These are phyloP conservation scores for Coemansia aciculifera DNA, from an alignment of 192 early-diverging fungal genomes.

Conservation along the genomic window DNA sequence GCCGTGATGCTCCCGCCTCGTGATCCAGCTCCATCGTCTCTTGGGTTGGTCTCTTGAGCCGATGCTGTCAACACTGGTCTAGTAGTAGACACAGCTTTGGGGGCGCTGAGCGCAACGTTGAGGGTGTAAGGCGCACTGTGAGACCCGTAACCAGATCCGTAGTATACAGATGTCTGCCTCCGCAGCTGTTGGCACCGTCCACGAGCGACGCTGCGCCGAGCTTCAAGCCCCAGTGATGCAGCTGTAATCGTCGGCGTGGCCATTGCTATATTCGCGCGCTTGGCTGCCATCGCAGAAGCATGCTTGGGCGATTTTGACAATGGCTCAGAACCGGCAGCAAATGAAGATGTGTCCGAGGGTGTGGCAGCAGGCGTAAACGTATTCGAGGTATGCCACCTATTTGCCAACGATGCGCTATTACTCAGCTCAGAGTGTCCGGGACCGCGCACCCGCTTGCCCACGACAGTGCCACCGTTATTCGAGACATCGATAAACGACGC, in stretches of 20 bases:
- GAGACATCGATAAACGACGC: slow-evolving; percentile 42
- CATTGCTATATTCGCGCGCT: not conserved
- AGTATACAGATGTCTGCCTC: slow-evolving; percentile 28
- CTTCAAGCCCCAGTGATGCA: slow-evolving; percentile 35
- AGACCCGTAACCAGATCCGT: slow-evolving; percentile 44
- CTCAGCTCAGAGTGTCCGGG: slow-evolving; percentile 14
- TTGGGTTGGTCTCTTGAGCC: not conserved
- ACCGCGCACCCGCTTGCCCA: slow-evolving; percentile 17
- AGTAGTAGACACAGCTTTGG: not conserved
- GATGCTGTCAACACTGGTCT: not conserved
- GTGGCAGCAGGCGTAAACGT: not conserved
- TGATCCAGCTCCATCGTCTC: not conserved
- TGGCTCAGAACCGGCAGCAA: slow-evolving; percentile 7
- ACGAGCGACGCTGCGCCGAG: slow-evolving; percentile 24
- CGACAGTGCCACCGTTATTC: not conserved
- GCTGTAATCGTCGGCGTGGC: slow-evolving; percentile 32
- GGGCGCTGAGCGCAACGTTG: slow-evolving; percentile 11
- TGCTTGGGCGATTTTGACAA: slow-evolving; percentile 2
- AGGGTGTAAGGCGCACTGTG: slow-evolving; percentile 37
- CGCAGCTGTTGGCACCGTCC: slow-evolving; percentile 9
- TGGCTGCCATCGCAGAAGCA: not conserved
- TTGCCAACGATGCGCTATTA: slow-evolving; percentile 3
- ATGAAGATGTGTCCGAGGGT: not conserved
- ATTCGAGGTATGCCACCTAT: slow-evolving; percentile 13
- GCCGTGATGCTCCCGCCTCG: slow-evolving; percentile 39